A percentile compares a stretch with the other conserved stretches of the same genome.
Conservation (phyloP, 2,329 filamentous ascomycete species). For the Penicillium sp. region DNA sequence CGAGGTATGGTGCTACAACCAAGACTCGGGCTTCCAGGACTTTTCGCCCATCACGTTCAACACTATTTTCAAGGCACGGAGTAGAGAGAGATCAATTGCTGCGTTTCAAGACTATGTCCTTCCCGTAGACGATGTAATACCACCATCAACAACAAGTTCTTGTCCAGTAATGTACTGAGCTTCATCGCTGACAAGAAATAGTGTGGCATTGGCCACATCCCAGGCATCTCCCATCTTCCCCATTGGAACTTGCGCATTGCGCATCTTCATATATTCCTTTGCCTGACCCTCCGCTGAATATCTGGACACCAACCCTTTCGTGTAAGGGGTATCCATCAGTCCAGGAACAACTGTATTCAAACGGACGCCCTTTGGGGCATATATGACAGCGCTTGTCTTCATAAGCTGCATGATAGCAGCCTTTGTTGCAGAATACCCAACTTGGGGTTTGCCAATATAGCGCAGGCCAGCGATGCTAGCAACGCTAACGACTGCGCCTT, state of each 20-base stretch:
- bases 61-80: no score
- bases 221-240: conserved; percentile 34
- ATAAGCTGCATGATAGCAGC: conserved; percentile 56
- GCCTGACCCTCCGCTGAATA: conserved; percentile 48
- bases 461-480: conserved; percentile 55
- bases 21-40: no score
- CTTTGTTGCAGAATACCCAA: conserved; percentile 57
- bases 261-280: conserved; percentile 37
- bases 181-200: conserved; percentile 33
- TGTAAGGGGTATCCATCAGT: conserved; percentile 58
- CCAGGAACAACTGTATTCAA: conserved; percentile 60
- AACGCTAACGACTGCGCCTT: conserved; percentile 50
- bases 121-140: conserved; percentile 30
- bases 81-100: not conserved
- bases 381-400: conserved; percentile 52
- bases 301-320: conserved; percentile 47
- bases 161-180: conserved; percentile 39
- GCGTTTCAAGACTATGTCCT: not conserved
- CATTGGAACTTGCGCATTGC: conserved; percentile 30
- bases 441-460: conserved; percentile 55
- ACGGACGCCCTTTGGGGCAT: conserved; percentile 36
- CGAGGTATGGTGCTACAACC: no score
- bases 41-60: no score
- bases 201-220: conserved; percentile 36
- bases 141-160: conserved; percentile 40